Percentiles rank a stretch among this genome's conserved stretches.
Conservation (phyloP, 129 eudicot genomes). For the Solidago caesia region DNA sequence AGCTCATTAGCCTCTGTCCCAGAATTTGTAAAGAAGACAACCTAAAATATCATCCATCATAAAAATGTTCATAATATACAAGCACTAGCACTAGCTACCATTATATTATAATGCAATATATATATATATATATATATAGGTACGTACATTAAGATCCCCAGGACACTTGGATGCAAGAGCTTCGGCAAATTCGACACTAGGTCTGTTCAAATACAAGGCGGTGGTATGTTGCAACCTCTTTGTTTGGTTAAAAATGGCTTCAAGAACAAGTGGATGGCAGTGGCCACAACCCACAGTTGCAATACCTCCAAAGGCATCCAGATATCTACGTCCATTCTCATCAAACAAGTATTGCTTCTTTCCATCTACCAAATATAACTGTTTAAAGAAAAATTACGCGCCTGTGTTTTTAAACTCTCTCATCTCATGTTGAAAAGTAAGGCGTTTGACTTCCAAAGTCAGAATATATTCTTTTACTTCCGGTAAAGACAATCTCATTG, state of each 20-base stretch:
- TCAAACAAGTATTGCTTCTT: conserved; percentile 81
- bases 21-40: conserved; percentile 72
- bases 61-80: background rate
- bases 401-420: no score
- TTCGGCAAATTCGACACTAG: conserved; percentile 69
- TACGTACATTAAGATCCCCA: conserved; percentile 73
- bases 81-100: background rate
- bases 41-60: conserved; percentile 33
- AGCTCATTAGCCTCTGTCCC: conserved; percentile 85
- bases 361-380: conserved; percentile 75
- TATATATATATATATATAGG: background rate
- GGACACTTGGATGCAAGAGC: conserved; percentile 69
- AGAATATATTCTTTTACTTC: background rate
- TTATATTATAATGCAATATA: background rate
- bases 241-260: conserved; percentile 59
- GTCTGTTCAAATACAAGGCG: conserved; percentile 59
- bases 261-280: conserved; percentile 71
- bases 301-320: conserved; percentile 79
- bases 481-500: no score
- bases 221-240: conserved; percentile 69
- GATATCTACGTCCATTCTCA: conserved; percentile 61
- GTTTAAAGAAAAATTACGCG: conserved; percentile 17
- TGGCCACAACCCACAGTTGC: conserved; percentile 77
- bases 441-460: no score
- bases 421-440: no score